Evolutionary conservation across 1,139 yeast genomes (phyloP).

Genomic region (Yamadazyma dendronema): DNA sequence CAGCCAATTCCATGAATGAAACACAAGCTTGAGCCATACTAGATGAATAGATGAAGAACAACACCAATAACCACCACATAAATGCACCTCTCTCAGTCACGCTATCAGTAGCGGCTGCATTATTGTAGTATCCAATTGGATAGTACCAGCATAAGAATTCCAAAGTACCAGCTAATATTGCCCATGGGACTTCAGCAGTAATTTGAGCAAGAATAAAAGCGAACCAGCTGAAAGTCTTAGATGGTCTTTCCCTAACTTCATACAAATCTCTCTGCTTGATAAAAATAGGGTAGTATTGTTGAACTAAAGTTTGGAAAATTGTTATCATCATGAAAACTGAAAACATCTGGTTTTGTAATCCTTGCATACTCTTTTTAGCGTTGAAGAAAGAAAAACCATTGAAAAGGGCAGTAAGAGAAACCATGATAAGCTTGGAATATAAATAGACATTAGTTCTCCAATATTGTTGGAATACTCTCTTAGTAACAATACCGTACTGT

Average conservation of each 20-base stretch:
- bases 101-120: slow-evolving; percentile 40
- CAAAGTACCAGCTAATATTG: slow-evolving; percentile 59
- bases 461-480: slow-evolving; percentile 59
- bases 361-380: slow-evolving; percentile 32
- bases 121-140: slow-evolving; percentile 64
- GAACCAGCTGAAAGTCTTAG: slow-evolving; percentile 29
- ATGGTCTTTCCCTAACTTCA: slow-evolving; percentile 38
- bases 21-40: slow-evolving; percentile 41
- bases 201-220: slow-evolving; percentile 57
- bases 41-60: slow-evolving; percentile 32
- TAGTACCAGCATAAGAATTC: slow-evolving; percentile 78
- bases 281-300: slow-evolving; percentile 44
- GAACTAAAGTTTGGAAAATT: slow-evolving; percentile 51
- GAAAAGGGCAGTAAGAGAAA: slow-evolving; percentile 52
- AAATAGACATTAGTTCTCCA: slow-evolving; percentile 78
- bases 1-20: slow-evolving; percentile 37
- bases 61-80: slow-evolving; percentile 43
- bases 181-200: slow-evolving; percentile 76
- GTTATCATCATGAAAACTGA: slow-evolving; percentile 53
- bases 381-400: slow-evolving; percentile 68
- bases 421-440: slow-evolving; percentile 61
- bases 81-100: slow-evolving; percentile 39
- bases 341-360: slow-evolving; percentile 49
- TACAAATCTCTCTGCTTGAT: slow-evolving; percentile 35
- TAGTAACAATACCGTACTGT: slow-evolving; percentile 53